Base-by-base conservation (phyloP, 1,284 basidiomycete genomes). In the Afroboletus lepidellus region DNA sequence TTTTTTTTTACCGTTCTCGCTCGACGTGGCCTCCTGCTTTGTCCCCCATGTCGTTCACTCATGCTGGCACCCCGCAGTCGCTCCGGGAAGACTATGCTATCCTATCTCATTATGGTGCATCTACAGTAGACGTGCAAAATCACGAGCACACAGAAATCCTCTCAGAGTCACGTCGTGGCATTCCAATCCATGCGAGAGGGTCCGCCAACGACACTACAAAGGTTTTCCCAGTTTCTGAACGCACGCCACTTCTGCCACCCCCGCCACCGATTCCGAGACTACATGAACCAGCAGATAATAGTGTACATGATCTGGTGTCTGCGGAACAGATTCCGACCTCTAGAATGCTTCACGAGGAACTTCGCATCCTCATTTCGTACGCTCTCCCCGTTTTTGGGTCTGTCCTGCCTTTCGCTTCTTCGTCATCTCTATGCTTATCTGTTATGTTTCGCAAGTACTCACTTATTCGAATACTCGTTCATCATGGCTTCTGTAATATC, bases 401-500 rank as follows among this genome's bases (percentile, higher is more conserved):
- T 48, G 78, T 74, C 69, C 4, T 30, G 8, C 2, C 15, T 20
- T 64, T n/a, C 5, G 61, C 8, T 16, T 38, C 37, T 27, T n/a
- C 6, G 5, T 15, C 11, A 2, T 50, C 34, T 43, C 18, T 32
- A 9, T 24, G 13, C 49, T 65, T 3, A 59, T 29, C 1, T 21
- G 25, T 11, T 13, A 24, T 46, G 16, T 9, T 21, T 41, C 6
- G 3, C 37, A 44, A 90, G 89, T 11, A 87, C 90, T 1, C 87
- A 91, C 60, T 50, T 91, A 11, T 75, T 83, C 15, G 90, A 92
- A 65, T 89, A 87, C 62, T 87, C 84, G 18, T 79, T 92, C 21
- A 77, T 88, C 33, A 74, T 91, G 34, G 81, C 81, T 8, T 84
- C 87, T 20, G 85, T 94, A 23, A 72, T 96, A 30, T 87, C 88